Base-by-base conservation (phyloP, 2,329 filamentous ascomycete genomes). In the Fusarium sp. region DNA sequence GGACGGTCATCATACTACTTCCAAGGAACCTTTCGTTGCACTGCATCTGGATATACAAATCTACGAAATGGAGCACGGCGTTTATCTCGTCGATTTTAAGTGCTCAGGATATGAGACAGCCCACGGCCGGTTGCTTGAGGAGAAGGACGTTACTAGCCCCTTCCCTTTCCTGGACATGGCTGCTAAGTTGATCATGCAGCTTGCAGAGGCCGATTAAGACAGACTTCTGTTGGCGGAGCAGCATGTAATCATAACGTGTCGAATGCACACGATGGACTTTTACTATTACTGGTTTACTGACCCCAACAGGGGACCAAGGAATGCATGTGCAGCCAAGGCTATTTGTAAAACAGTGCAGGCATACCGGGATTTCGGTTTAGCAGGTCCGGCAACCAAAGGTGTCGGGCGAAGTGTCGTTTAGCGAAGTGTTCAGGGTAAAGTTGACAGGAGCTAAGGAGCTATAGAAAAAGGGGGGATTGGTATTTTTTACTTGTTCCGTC, bases 51-150 rank as follows among this genome's bases (percentile, higher is more conserved):
- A 97, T 71, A 98, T 99, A 69, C 96, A 98, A 79, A 91, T 98
- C 54, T 98, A 98, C 81, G 92, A 94, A 77, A 94, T 98, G 84
- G 95, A 98, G 79, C 90, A 90, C 62, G 92, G 93, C 58, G 95
- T 96, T 71, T 98, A 95, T 80, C 91, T 99, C 68, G 96, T 99
- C 51, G 96, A 99, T 80, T 99, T 99, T 85, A 98, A 98, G 79
- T 98, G 95, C 79, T 94, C 96, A 16, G 96, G 96, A 22, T 99
- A 99, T 81, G 96, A 99, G 82, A 93, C 87, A 48, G 77, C 84
- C 15, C 85, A 96, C 58, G 91, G 95, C 51, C 89, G 91, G 71
- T 83, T 91, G 53, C 83, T 94, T 53, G 94, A 96, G 75, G 94
- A 98, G 82, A 98, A 98, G 86, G 92, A 97, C 76, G 94, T 97